Percentiles rank a stretch among this genome's conserved stretches.
phyloP scores from a whole-genome alignment of 805 yeast species.

The Saccharomycopsis sp. region DNA sequence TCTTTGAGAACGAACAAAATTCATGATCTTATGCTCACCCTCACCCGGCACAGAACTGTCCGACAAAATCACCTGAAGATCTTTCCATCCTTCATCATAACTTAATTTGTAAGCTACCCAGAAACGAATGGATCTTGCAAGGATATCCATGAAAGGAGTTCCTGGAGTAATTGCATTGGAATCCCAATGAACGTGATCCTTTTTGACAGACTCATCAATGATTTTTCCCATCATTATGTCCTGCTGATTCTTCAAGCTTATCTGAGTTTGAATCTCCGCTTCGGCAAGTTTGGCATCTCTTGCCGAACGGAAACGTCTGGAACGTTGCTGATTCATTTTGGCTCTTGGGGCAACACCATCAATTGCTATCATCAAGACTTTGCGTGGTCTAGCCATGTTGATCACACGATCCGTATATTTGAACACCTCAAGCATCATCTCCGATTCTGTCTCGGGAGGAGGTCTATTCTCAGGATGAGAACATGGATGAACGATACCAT shows the following conservation, averaged over 20 bases:
- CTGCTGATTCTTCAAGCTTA: slow-evolving; percentile 39
- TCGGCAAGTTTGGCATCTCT: slow-evolving; percentile 79
- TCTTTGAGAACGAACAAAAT: slow-evolving; percentile 84
- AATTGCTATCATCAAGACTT: slow-evolving; percentile 88
- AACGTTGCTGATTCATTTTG: slow-evolving; percentile 94
- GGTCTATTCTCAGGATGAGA: slow-evolving; percentile 97
- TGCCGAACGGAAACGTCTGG: slow-evolving; percentile 88
- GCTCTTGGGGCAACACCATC: slow-evolving; percentile 99
- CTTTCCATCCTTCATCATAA: slow-evolving; percentile 89
- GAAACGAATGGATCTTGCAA: slow-evolving; percentile 76
- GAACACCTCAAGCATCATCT: slow-evolving; percentile 91
- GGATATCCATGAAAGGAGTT: slow-evolving; percentile 91
- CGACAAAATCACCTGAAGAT: slow-evolving; percentile 80
- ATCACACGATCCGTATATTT: slow-evolving; percentile 88
- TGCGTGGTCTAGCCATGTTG: slow-evolving; percentile 91
- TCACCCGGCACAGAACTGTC: slow-evolving; percentile 99
- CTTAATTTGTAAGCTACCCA: slow-evolving; percentile 90
- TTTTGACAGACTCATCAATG: slow-evolving; percentile 69
- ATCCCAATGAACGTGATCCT: slow-evolving; percentile 69
- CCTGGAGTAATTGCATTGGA: slow-evolving; percentile 98
- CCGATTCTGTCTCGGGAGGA: slow-evolving; percentile 94
- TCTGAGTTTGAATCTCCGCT: slow-evolving; percentile 51
- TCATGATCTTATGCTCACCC: slow-evolving; percentile 98
- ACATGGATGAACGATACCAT: slow-evolving; percentile 98
- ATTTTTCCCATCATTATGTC: slow-evolving; percentile 53